Conservation (phyloP, 768 basidiomycete species). For the Macrolepiota albuminosa region DNA sequence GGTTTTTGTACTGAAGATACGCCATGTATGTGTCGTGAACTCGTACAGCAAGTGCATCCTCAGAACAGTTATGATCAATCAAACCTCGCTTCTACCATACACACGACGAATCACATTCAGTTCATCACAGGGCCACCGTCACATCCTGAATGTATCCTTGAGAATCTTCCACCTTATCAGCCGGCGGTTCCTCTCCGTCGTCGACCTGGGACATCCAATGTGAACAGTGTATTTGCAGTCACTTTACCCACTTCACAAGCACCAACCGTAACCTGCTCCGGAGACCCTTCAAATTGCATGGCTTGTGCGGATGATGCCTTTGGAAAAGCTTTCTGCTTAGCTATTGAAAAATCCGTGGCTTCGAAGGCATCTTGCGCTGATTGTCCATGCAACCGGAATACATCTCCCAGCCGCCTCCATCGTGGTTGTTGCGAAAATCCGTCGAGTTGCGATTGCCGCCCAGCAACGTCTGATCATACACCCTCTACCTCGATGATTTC, state of each 20-base stretch:
- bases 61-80: constrained; percentile 23
- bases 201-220: constrained; percentile 30
- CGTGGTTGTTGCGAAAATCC: constrained; percentile 19
- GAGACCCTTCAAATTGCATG: constrained; percentile 80
- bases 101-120: constrained; percentile 21
- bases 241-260: constrained; percentile 23
- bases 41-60: constrained; percentile 40
- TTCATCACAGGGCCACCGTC: constrained; percentile 19
- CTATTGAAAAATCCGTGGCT: constrained; percentile 60
- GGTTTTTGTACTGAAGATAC: constrained; percentile 70
- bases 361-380: constrained; percentile 46
- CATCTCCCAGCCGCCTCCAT: neutral
- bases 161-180: constrained; percentile 75
- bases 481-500: neutral
- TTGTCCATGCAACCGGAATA: constrained; percentile 39
- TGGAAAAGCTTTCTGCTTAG: constrained; percentile 83
- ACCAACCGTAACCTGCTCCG: constrained; percentile 55
- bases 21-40: constrained; percentile 75
- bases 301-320: constrained; percentile 86
- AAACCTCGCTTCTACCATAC: constrained; percentile 16
- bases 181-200: constrained; percentile 79
- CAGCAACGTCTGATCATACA: constrained; percentile 5
- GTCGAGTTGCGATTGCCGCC: constrained; percentile 20
- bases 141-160: constrained; percentile 56
- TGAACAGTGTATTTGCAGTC: constrained; percentile 53